These are phyloP conservation scores for Candida michaelii DNA, from an alignment of 805 yeast genomes.

Conservation along the genomic window DNA sequence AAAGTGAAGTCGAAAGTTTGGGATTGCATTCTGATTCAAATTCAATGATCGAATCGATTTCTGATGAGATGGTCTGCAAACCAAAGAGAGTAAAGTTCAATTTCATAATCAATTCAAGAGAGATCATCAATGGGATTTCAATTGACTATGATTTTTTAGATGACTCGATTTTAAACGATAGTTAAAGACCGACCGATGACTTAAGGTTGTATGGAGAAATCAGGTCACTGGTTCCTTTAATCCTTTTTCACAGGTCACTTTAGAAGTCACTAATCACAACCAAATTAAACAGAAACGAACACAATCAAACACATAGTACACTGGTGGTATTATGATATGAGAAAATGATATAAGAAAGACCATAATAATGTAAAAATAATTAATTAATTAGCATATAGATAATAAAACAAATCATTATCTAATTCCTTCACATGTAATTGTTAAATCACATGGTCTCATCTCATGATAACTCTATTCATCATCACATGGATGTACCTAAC, in stretches of 20 bases:
- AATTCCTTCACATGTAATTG: neutral
- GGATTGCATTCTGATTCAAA: slow-evolving; percentile 9
- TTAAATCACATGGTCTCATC: neutral
- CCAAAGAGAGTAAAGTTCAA: slow-evolving; percentile 40
- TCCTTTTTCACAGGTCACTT: too few species aligned
- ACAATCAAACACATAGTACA: neutral
- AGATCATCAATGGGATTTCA: slow-evolving; percentile 42
- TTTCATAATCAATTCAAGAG: slow-evolving; percentile 44
- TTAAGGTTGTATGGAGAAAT: too few species aligned
- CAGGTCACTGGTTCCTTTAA: too few species aligned
- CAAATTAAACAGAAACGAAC: too few species aligned
- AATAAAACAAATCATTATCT: slow-evolving; percentile 1
- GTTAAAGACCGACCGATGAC: neutral
- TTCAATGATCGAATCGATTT: slow-evolving; percentile 3
- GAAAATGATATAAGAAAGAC: neutral
- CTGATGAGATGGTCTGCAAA: slow-evolving; percentile 4
- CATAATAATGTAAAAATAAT: neutral
- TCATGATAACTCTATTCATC: neutral
- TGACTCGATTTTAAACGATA: slow-evolving; percentile 16
- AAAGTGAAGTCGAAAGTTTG: slow-evolving; percentile 6
- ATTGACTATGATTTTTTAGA: slow-evolving; percentile 46
- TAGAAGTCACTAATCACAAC: too few species aligned
- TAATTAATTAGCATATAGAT: slow-evolving; percentile 5
- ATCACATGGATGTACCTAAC: neutral
- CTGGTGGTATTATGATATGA: neutral